Base-by-base conservation (phyloP, 1,284 basidiomycete genomes). In the Apiotrichum akiyoshidainum region DNA sequence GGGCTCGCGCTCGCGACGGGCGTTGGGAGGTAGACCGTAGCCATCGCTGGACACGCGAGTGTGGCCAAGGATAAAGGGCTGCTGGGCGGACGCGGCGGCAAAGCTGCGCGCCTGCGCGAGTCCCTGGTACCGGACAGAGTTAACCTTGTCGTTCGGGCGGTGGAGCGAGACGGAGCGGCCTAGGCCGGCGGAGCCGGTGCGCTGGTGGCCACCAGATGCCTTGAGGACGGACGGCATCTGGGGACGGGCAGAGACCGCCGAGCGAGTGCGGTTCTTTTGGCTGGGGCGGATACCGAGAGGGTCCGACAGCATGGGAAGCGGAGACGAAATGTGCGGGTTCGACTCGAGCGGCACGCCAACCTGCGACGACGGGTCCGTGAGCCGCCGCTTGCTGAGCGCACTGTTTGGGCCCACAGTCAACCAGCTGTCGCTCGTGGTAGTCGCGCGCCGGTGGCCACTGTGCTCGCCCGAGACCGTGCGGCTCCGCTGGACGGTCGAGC, bases 241-340 rank as follows among this genome's bases (percentile, higher is more conserved):
- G 14, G 39, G 46, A 21, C 37, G 40, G 12, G 7, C 4, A 7
- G 12, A 3, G 26, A 47, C 26, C 19, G 48, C 8, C 22, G 35
- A 26, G 19, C 53, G 57, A 14, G 50, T 8, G 19, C 51, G 17
- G 16, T 26, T 31, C 39, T 51, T 51, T 39, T 54, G 35, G 12
- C 21, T 46, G 39, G 42, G 42, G 12, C 52, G 45, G 22, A 41
- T 34, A 19, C 50, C 40, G 3, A 37, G 55, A 12, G 41, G 48
- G n/a, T 54, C 54, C 0, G 64, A 63, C 3, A 56, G 45, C 37
- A 70, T 54, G 1, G 68, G 65, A 26, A 65, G 53, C 12, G 68
- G 65, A 21, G n/a, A 42, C 0, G 68, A 65, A 34, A 68, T 68
- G 31, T 61, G 54, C 11, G 70, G 63, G 54, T 68, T 53, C 22